These are phyloP conservation scores for Backusella luteola DNA, from an alignment of 192 early-diverging fungal genomes.

Conservation along the genomic window DNA sequence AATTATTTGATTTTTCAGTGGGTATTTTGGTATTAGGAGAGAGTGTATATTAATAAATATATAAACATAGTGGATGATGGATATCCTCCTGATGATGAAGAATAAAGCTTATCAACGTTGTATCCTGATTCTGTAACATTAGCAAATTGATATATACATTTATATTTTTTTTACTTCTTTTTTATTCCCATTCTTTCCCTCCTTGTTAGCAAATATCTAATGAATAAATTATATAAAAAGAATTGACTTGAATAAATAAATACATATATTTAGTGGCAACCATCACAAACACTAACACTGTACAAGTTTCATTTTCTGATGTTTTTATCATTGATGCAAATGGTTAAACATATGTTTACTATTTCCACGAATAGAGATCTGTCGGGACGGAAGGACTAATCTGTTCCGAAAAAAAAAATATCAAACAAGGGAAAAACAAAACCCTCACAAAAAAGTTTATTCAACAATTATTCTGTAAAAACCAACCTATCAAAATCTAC, in stretches of 20 bases:
- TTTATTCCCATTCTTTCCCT: background rate
- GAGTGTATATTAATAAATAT: background rate
- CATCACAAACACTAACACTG: too few relatives aligned
- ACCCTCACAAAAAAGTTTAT: background rate
- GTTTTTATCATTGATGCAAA: background rate
- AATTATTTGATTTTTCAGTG: background rate
- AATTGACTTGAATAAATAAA: background rate
- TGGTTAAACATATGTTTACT: too few relatives aligned
- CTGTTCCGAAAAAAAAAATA: background rate
- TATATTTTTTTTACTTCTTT: background rate
- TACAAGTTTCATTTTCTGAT: background rate
- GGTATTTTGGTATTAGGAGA: background rate
- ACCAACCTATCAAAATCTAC: background rate
- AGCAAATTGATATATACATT: background rate
- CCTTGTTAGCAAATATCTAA: background rate
- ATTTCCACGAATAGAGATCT: background rate
- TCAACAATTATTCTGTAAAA: background rate
- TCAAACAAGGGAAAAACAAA: background rate
- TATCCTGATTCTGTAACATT: background rate
- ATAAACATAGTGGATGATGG: constrained; percentile 34
- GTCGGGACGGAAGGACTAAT: too few relatives aligned
- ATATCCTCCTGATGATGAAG: constrained; percentile 26
- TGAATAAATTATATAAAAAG: background rate
- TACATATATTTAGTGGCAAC: too few relatives aligned
- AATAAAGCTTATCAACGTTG: background rate